Evolutionary conservation across 23 red algal species (phyloP).

Genomic region (Gracilaria caudata): DNA sequence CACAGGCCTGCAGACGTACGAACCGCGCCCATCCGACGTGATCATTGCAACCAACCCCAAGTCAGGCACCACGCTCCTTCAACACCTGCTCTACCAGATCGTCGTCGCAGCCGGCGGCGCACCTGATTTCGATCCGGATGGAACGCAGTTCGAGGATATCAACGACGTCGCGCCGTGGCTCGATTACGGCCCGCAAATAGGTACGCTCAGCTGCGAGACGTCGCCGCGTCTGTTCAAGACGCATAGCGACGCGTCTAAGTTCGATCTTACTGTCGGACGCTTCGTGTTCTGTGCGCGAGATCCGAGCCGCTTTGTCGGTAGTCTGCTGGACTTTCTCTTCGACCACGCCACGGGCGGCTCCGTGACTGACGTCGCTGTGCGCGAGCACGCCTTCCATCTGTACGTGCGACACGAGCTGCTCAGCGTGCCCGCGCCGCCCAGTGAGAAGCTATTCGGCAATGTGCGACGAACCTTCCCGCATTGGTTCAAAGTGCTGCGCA

Average conservation of each 20-base stretch:
- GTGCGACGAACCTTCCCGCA: background rate
- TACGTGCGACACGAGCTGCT: slow-evolving; percentile 12
- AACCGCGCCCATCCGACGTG: slow-evolving; percentile 24
- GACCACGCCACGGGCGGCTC: background rate
- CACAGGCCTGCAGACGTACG: slow-evolving; percentile 9
- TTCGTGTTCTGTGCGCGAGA: slow-evolving; percentile 10
- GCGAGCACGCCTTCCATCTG: slow-evolving; percentile 6
- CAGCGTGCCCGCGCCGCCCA: background rate
- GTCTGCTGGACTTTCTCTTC: slow-evolving; percentile 36
- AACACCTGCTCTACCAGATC: slow-evolving; percentile 37
- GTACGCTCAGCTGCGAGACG: background rate
- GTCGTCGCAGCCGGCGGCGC: slow-evolving; percentile 30
- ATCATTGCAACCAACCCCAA: slow-evolving; percentile 51
- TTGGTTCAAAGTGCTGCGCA: slow-evolving; percentile 9
- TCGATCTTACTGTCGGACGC: background rate
- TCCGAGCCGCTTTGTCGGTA: background rate
- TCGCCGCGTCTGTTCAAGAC: slow-evolving; percentile 44
- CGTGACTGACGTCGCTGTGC: background rate
- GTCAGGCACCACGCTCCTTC: slow-evolving; percentile 48
- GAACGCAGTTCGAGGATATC: slow-evolving; percentile 23
- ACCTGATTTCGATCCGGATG: slow-evolving; percentile 31
- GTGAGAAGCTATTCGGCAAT: background rate
- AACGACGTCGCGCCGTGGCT: slow-evolving; percentile 46
- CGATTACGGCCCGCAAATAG: slow-evolving; percentile 33
- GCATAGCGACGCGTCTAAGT: background rate